These are phyloP conservation scores for Basidiobolus meristosporus DNA, from an alignment of 371 early-diverging fungal species.

Conservation along the genomic window DNA sequence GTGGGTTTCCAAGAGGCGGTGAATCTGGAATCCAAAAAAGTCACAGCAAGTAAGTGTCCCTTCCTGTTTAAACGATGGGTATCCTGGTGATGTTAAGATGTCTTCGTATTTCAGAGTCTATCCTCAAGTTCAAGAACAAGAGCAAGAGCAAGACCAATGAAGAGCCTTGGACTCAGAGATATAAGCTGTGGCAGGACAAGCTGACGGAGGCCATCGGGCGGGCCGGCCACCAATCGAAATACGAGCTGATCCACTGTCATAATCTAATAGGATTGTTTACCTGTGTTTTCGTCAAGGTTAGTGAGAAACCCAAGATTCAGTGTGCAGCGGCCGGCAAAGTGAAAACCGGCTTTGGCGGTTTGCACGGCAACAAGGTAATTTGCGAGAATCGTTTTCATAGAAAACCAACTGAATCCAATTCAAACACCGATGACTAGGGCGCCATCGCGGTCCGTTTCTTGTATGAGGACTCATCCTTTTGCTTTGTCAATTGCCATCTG, in stretches of 20 bases:
- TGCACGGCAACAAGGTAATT: conserved; percentile 70
- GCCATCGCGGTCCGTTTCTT: conserved; percentile 58
- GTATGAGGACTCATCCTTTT: conserved; percentile 54
- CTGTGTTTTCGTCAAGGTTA: conserved; percentile 37
- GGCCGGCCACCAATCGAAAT: conserved; percentile 15
- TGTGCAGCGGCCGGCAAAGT: conserved; percentile 19
- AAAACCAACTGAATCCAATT: too few species aligned
- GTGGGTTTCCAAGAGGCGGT: conserved; percentile 80
- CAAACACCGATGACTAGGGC: conserved; percentile 36
- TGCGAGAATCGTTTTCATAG: too few species aligned
- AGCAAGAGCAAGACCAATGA: conserved; percentile 28
- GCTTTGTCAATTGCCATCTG: conserved; percentile 72
- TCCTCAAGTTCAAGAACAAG: too few species aligned
- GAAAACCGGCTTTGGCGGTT: conserved; percentile 71
- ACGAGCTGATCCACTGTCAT: conserved; percentile 37
- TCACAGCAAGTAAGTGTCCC: conserved; percentile 31
- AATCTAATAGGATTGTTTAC: conserved; percentile 69
- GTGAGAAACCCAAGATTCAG: conserved; percentile 9
- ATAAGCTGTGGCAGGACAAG: conserved; percentile 48
- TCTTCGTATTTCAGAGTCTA: too few species aligned
- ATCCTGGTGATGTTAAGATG: too few species aligned
- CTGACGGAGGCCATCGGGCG: conserved; percentile 26
- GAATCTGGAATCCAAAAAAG: conserved; percentile 56
- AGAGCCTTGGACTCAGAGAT: conserved; percentile 31
- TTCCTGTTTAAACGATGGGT: too few species aligned